phyloP scores from a whole-genome alignment of 345 rosid genomes.

The Sapria himalayana region DNA sequence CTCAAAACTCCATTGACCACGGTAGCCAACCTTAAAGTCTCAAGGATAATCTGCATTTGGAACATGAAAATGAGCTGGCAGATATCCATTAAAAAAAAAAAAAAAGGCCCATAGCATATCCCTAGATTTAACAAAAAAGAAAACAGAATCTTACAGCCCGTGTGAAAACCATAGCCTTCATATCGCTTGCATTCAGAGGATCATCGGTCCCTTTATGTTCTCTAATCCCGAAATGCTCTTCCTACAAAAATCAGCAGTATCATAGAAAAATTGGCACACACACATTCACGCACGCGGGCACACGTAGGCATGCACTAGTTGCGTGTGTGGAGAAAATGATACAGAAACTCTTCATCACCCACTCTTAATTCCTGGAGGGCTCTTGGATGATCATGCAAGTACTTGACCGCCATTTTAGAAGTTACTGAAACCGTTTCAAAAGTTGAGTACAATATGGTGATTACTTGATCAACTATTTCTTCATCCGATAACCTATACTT shows the following conservation, averaged over 20 bases:
- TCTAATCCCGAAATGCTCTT: conserved; percentile 56
- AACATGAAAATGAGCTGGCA: neutral
- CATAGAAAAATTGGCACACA: neutral
- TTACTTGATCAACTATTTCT: conserved; percentile 51
- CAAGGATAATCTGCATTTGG: conserved; percentile 37
- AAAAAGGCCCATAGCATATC: neutral
- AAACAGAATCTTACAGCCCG: conserved; percentile 43
- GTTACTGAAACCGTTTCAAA: conserved; percentile 73
- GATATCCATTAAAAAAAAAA: neutral
- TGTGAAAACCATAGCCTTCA: conserved; percentile 65
- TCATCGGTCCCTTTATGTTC: conserved; percentile 38
- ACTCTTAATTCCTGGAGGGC: conserved; percentile 55
- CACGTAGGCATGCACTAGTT: too few species aligned
- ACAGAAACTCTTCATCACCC: conserved; percentile 7
- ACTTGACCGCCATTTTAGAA: conserved; percentile 67
- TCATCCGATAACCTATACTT: conserved; percentile 31
- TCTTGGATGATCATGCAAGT: conserved; percentile 46
- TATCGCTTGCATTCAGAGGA: conserved; percentile 42
- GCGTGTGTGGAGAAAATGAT: neutral
- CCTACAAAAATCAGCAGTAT: conserved; percentile 29
- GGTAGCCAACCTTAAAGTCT: conserved; percentile 70
- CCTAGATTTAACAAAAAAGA: neutral
- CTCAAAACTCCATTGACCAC: conserved; percentile 64
- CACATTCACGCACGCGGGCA: neutral
- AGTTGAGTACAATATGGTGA: conserved; percentile 53